Base-by-base conservation (phyloP, 129 eudicot genomes). In the Rutidosis leptorrhynchoides region DNA sequence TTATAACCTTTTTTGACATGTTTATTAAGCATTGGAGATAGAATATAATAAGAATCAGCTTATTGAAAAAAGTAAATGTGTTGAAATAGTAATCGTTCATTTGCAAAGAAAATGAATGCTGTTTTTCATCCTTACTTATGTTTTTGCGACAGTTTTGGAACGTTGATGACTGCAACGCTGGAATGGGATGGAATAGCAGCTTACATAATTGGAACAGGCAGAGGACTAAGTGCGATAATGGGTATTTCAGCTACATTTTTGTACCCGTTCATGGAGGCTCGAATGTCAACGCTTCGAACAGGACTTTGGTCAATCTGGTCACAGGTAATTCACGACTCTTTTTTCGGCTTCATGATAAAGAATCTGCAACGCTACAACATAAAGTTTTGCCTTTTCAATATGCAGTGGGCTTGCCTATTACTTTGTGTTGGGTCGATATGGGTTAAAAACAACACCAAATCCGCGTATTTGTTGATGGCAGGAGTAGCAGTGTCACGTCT, bases 251-350 rank as follows among this genome's bases (percentile, higher is more conserved):
- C 99, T 54, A 93, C 99, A 9, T 93, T 85, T 73, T 11, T 83
- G 71, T 93, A 86, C 72, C 99, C 99, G 3, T 54, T 79, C 22
- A 40, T 93, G 75, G 82, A 93, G 78, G 72, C 83, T 58, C 87
- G 62, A 4, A 89, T 88, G 62, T 82, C 93, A 59, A 88, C 95
- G 21, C 87, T 89, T 40, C 82, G 96, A 57, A 84, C 99, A 49
- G 99, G 99, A 74, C 85, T 89, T 32, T 93, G 99, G 99, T 84
- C 93, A 10, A 89, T 93, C 65, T 93, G 99, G 99, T 93, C 90
- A 71, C 98, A 93, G 92, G 98, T 93, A 70, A 20, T 67, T 9
- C 17, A 0, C 20, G 20, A 2, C 40, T 53, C 21, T 10, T 54
- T 3, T 20, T 9, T 62, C 12, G 17, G 17, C 40, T 55, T 68